Evolutionary conservation across 129 eudicot genomes (phyloP), one percentile per base, ranked within the genome.

Genomic region (Saposhnikovia divaricata): DNA sequence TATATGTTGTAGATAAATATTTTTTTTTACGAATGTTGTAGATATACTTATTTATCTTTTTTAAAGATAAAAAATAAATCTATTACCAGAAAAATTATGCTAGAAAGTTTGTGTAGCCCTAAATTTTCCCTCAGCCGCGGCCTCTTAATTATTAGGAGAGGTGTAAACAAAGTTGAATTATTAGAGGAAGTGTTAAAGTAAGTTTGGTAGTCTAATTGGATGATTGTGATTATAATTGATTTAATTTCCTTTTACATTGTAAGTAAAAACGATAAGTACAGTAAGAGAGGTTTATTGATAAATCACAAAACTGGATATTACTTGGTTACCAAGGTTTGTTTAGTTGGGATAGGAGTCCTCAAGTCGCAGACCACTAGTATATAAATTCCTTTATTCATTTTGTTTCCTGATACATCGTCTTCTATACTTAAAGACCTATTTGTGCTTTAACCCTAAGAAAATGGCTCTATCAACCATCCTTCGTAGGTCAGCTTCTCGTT

Each of bases 251-350:
- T n/a, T n/a, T 9, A 61, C 8, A 51, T 59, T 9, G 37, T 9
- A 61, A 46, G 9, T 10, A 46, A 46, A 46, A 61, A 25, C 1
- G 34, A 61, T 61, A 61, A 61, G 34, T 59, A 34, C 0, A 8
- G 0, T 9, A 61, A n/a, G 9, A 59, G 31, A 34, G 37, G 28
- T 21, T 7, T 23, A 59, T 59, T 59, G 66, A 59, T 59, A 23
- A n/a, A n/a, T 59, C 13, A 59, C 69, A 61, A 61, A 61, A n/a
- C n/a, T 9, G 69, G 68, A n/a, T 61, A 28, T 61, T 61, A 25
- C 69, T 61, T 61, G 69, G 69, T 61, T 61, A n/a, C 15, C 69
- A 61, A 59, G 69, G 69, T 61, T 61, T 25, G 69, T 61, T 61
- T n/a, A 59, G 31, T 9, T 61, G 0, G 28, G 25, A 9, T 25